Evolutionary conservation across 768 basidiomycete genomes (phyloP), one percentile per base, ranked within the genome.

Genomic region (Daedaleopsis sinensis): DNA sequence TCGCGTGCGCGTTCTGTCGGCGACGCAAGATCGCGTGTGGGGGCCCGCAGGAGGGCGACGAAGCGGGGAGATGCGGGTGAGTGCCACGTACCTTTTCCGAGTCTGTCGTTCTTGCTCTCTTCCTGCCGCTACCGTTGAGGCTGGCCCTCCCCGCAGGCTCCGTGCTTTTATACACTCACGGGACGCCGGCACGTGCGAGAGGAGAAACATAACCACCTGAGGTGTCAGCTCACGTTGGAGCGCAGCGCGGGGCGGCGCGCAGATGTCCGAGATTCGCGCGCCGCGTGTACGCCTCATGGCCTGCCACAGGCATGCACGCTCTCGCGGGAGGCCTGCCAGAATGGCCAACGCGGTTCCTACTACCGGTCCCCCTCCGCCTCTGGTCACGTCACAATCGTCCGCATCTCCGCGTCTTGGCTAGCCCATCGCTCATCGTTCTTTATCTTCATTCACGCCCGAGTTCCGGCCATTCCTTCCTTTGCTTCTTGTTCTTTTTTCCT

Each of bases 1-100:
- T 59, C 21, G 70, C 70, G 7, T 71, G 70, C 51, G 54, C 48
- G 36, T 71, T 68, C 60, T 71, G 70, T 53, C 58, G 70, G 42
- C 61, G 62, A 46, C 65, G 70, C 44, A 71, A 71, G 63, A 68
- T 71, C 51, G 68, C 67, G n/a, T 71, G 70, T 55, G 68, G 68
- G n/a, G 66, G 64, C n/a, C 67, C 65, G 38, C 53, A 39, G 37
- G 63, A 53, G 49, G 64, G 58, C 18, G 63, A 62, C 27, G 43
- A 46, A 44, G 56, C 54, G 53, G 39, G 55, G 42, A 57, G 62
- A 12, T 68, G 67, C 47, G 54, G 52, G 67, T 68, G 58, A 63
- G 67, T 65, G 51, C 18, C 15, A 10, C 35, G 10, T 27, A n/a
- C 10, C 10, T 47, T 23, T 56, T 32, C 36, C 51, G 10, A 21